Evolutionary conservation across 306 rosid genomes (phyloP), one percentile per base, ranked within the genome.

Genomic region (Oemleria cerasiformis): DNA sequence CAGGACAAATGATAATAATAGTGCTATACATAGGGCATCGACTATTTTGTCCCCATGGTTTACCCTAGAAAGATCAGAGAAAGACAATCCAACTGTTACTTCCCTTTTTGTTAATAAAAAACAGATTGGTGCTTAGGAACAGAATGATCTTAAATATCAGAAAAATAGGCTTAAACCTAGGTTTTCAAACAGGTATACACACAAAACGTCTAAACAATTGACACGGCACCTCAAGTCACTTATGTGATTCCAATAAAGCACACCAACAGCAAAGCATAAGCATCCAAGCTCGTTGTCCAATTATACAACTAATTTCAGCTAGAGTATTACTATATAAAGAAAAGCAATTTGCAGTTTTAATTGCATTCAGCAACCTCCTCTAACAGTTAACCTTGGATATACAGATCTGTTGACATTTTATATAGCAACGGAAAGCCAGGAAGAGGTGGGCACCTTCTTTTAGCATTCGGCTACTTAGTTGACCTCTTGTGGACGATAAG

Each of bases 401-500:
- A 25, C 25, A 55, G 6, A 68, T 73, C 15, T 30, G 67, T 65
- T 19, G n/a, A 73, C 66, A 75, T 21, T 55, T 42, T 47, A 60
- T n/a, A 68, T 47, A 71, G 41, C 63, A 80, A 82, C 16, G 19
- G 67, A 25, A 59, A 40, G 38, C 79, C 8, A 34, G 68, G 67
- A 84, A 72, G 69, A 12, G 34, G 21, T 51, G 11, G 11, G 25
- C 47, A 95, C 99, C 99, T 91, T 86, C 97, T 84, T 95, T 95
- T 83, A 84, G 96, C 99, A 95, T 95, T 72, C 99, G 85, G 57
- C 86, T 88, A 76, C 99, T 95, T 77, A 95, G 84, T 57, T 91
- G 92, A 50, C 99, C 99, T 80, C 74, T 89, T 72, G 75, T 68
- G 23, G 87, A 81, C 70, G 56, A 66, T 59, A 74, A 11, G 45